Base-by-base conservation (phyloP, 345 rosid genomes). In the Brassica nigra region DNA sequence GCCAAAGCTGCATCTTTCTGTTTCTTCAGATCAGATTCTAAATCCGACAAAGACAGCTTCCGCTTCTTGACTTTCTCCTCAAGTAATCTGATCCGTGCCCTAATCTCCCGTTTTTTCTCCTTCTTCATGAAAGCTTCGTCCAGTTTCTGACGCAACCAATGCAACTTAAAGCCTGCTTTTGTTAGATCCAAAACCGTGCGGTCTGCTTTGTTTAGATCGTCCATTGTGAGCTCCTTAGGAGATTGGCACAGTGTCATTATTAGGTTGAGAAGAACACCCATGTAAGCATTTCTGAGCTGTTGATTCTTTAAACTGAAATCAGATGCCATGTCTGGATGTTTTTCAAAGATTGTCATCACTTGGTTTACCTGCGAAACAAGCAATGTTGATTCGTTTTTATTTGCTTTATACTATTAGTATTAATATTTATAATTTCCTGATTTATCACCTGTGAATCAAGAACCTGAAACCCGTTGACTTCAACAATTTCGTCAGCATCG, bases 241-340 rank as follows among this genome's bases (percentile, higher is more conserved):
- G 73, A 14, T 42, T 10, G 77, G 4, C 82, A 72, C 2, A 78
- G 54, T 72, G 73, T 72, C 82, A 73, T 66, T 0, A 79, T 73
- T 42, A 78, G 74, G 55, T 78, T 16, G 2, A 78, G 82, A 44
- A 78, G 82, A 66, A 78, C 82, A 66, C 82, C 78, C 77, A 79
- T 79, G 78, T 73, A 73, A 33, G 82, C 82, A 66, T 73, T 79
- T n/a, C 59, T 79, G 37, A 79, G 78, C 63, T 79, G 78, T 59
- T 79, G 78, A 14, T 73, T 79, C n/a, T 79, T 66, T 66, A 79
- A 30, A 42, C 12, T 59, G 55, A 79, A 66, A 30, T 79, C 74
- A 58, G 67, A 66, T 30, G 78, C 63, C 28, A 79, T 73, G 73
- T 79, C 69, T 58, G 82, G 78, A 73, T 79, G 62, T 44, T 79